Evolutionary conservation across 2,329 filamentous ascomycete genomes (phyloP).

Genomic region (Colletotrichum ledebouriae): DNA sequence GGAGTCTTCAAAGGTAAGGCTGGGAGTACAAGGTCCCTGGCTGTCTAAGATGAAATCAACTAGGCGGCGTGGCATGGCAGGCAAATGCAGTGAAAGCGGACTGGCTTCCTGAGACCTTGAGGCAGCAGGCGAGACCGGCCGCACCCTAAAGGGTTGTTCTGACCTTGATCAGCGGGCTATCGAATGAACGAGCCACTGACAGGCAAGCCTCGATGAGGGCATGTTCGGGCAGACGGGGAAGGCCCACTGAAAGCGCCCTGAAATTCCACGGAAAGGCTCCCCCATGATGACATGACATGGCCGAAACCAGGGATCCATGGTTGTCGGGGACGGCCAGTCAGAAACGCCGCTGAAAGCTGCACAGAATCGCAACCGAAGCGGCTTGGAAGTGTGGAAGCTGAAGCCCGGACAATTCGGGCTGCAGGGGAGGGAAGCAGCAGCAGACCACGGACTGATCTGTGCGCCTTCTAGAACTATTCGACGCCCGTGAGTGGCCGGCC

Average conservation of each 20-base stretch:
- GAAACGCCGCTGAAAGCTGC: constrained; percentile 33
- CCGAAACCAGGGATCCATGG: constrained; percentile 41
- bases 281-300: constrained; percentile 42
- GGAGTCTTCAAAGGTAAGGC: not conserved
- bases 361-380: constrained; percentile 44
- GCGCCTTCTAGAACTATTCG: constrained; percentile 46
- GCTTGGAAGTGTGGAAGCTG: constrained; percentile 44
- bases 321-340: constrained; percentile 31
- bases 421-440: constrained; percentile 36
- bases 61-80: not conserved
- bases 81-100: constrained; percentile 21
- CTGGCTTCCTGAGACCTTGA: constrained; percentile 1
- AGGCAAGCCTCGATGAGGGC: constrained; percentile 35
- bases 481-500: constrained; percentile 42
- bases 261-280: constrained; percentile 38
- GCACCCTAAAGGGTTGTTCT: constrained; percentile 13
- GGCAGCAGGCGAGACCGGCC: not conserved
- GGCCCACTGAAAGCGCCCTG: constrained; percentile 43
- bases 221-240: constrained; percentile 39
- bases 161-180: constrained; percentile 35
- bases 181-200: constrained; percentile 32
- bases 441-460: constrained; percentile 33
- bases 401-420: constrained; percentile 43
- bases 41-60: constrained; percentile 11
- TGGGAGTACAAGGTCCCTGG: not conserved